Evolutionary conservation across 257 asterid genomes (phyloP).

Genomic region (Orobanche coerulescens): DNA sequence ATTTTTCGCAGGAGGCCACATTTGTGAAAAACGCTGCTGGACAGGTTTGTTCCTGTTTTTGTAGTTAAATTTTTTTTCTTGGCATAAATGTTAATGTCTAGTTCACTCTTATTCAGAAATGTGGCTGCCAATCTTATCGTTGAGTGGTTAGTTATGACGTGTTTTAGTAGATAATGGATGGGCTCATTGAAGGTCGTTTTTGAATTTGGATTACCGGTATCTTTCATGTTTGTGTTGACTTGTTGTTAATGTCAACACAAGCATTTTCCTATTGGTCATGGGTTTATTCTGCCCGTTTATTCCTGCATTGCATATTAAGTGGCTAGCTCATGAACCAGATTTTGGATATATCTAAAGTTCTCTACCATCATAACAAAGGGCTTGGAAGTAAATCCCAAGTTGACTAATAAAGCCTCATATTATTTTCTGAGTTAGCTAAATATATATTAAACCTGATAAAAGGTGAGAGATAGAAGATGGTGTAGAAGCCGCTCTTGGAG

Average conservation of each 20-base stretch:
- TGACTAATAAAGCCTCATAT: too few species aligned
- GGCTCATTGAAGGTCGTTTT: background rate
- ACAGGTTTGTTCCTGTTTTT: constrained; percentile 38
- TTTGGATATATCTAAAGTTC: background rate
- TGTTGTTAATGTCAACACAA: background rate
- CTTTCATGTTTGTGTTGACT: background rate
- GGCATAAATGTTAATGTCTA: background rate
- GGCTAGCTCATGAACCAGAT: background rate
- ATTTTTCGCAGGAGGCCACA: constrained; percentile 43
- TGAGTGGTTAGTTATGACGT: background rate
- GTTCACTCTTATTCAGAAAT: background rate
- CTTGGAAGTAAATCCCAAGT: too few species aligned
- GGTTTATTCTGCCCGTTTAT: background rate
- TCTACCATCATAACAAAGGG: too few species aligned
- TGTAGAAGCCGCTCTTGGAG: background rate
- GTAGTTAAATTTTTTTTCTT: background rate
- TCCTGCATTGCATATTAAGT: background rate
- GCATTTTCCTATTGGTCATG: background rate
- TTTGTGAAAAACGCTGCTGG: constrained; percentile 54
- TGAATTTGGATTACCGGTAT: background rate
- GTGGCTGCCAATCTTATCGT: background rate
- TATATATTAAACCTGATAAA: background rate
- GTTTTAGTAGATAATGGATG: background rate
- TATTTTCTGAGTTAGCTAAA: too few species aligned
- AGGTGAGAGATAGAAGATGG: background rate